Evolutionary conservation across 805 yeast species (phyloP), one percentile per base, ranked within the genome.

Genomic region (Kurtzmaniella cleridarum): DNA sequence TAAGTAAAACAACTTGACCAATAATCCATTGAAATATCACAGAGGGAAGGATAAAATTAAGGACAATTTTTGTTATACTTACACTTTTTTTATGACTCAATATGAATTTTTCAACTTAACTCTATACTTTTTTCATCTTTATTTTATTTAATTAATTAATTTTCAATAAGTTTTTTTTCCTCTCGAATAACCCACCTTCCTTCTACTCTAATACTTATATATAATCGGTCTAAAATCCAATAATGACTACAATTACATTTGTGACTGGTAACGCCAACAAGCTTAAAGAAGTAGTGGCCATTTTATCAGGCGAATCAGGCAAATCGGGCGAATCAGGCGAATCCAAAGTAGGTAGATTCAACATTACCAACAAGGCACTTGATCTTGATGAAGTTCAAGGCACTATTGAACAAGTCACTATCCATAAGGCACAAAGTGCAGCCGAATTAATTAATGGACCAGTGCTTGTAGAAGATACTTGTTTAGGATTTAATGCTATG

Each of bases 341-440:
- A 11, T 44, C 56, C 16, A 52, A 49, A 35, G 76, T 77, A 13
- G 84, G 82, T 3, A 59, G 65, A 14, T 75, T 51, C 57, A 60
- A 53, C 28, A 73, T 93, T 41, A 66, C 68, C 16, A 89, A 84
- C 60, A 63, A 75, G 44, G 69, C 79, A 26, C 57, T 95, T 26
- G 99, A 93, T 55, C 67, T 93, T 14, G 93, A 82, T 36, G 99
- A 93, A 64, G 62, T 93, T 34, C 99, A 93, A 63, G 98, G 96
- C 24, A 64, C 91, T 16, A 75, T 89, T 35, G 81, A 81, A 31
- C 85, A 84, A 39, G 91, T 93, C 32, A 84, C 96, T 0, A 71
- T 69, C 33, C 86, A 80, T 54, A 93, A 93, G 59, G 87, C 95
- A 41, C 63, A 71, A 51, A 72, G 80, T 10, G 96, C 96, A 2